Evolutionary conservation across 164 flowering plant genomes (phyloP).

Genomic region (Tetrastigma voinierianum): DNA sequence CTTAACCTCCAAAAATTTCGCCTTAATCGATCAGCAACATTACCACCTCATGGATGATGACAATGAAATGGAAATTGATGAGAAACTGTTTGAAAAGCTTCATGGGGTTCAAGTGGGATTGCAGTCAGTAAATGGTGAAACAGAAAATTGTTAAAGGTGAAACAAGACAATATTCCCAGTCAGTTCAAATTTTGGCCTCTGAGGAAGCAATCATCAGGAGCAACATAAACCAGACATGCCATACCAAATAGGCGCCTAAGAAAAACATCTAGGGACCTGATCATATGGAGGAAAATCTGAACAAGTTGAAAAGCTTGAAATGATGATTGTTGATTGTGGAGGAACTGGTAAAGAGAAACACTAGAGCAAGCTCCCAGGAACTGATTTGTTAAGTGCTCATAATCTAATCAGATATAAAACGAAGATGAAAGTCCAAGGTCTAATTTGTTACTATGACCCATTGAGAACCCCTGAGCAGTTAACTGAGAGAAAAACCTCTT

Average conservation of each 20-base stretch:
- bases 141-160: conserved; percentile 4
- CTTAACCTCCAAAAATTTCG: conserved; percentile 75
- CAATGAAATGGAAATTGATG: conserved; percentile 94
- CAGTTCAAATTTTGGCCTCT: conserved; percentile 10
- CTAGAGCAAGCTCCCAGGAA: not conserved
- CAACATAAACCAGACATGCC: conserved; percentile 5
- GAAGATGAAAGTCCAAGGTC: not conserved
- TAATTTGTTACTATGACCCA: not conserved
- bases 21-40: conserved; percentile 62
- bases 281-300: conserved; percentile 65
- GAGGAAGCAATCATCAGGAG: conserved; percentile 1
- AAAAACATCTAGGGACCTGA: conserved; percentile 46
- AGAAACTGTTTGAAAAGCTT: conserved; percentile 67
- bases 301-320: conserved; percentile 25
- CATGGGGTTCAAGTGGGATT: conserved; percentile 35
- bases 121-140: conserved; percentile 16
- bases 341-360: conserved; percentile 14
- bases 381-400: conserved; percentile 5
- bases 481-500: conserved; percentile 13
- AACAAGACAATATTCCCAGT: conserved; percentile 7
- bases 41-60: conserved; percentile 81
- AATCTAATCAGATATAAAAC: conserved; percentile 6
- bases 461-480: conserved; percentile 10
- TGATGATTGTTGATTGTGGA: conserved; percentile 11
- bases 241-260: conserved; percentile 7